Base-by-base conservation (phyloP, 495 filamentous ascomycete genomes). In the Rhypophila decipiens region DNA sequence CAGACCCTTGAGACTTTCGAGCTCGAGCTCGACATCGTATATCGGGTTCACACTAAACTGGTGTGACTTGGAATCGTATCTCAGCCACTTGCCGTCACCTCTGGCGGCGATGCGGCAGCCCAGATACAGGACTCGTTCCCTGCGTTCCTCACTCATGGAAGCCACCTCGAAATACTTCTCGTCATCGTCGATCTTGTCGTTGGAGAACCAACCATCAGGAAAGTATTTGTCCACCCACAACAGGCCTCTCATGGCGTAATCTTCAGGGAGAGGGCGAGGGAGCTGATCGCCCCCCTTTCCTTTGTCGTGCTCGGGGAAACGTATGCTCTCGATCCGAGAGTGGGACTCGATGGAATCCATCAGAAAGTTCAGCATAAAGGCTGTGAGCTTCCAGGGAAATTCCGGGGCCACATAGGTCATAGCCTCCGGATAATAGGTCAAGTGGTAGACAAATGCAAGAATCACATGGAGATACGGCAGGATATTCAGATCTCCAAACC, bases 221-320 rank as follows among this genome's bases (percentile, higher is more conserved):
- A 82, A 93, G 47, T 89, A 87, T 9, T 66, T 58, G 35, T 80
- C 74, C 3, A 76, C 78, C 80, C 84, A 95, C 3, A 83, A 57
- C 17, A 90, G 76, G 0, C 90, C 93, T 4, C 85, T 77, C 45
- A 95, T 79, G 0, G 82, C 70, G 49, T 81, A 96, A 52, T 98
- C 93, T 51, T 96, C 93, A 0, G 88, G 83, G 0, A 96, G 60
- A 4, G 88, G 88, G n/a, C 77, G 7, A 57, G 68, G 7, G 44
- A 45, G 39, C 12, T 57, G 58, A 19, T 69, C 75, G n/a, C n/a
- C n/a, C n/a, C n/a, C n/a, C 27, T 31, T 31, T 13, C 27, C 27
- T 35, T 80, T 74, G 2, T 80, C 70, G 5, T 72, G 59, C 38
- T 59, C 51, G 0, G 78, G 83, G 39, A 87, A 85, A 0, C 53